Evolutionary conservation across 176 grass and related monocot species (phyloP).

Genomic region (Zizania latifolia): DNA sequence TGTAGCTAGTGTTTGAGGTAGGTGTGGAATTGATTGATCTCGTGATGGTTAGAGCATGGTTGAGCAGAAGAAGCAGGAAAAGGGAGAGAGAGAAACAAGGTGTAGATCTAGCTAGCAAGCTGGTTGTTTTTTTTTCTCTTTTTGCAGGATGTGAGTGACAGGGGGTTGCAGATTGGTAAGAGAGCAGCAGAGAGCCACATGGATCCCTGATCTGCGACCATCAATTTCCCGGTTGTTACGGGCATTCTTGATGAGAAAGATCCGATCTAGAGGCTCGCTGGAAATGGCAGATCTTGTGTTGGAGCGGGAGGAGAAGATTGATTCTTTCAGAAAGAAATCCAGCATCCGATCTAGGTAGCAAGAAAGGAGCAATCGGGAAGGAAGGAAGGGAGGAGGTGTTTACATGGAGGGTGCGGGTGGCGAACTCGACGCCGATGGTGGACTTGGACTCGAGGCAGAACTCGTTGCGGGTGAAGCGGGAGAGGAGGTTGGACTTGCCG

Average conservation of each 20-base stretch:
- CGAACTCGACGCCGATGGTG: too few species aligned
- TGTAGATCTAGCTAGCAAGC: not conserved
- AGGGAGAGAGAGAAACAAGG: not conserved
- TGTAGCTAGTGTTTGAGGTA: not conserved
- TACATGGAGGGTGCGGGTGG: constrained; percentile 47
- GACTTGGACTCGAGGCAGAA: too few species aligned
- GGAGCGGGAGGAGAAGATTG: too few species aligned
- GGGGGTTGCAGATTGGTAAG: not conserved
- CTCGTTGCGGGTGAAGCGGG: too few species aligned
- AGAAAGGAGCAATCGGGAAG: not conserved
- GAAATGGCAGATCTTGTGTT: not conserved
- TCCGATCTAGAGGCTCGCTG: not conserved
- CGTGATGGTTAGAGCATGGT: too few species aligned
- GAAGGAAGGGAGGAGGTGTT: not conserved
- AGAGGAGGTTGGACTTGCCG: too few species aligned
- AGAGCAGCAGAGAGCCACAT: not conserved
- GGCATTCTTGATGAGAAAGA: not conserved
- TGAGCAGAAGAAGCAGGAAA: not conserved
- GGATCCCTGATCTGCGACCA: not conserved
- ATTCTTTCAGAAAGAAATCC: not conserved
- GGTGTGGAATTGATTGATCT: not conserved
- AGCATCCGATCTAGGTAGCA: not conserved
- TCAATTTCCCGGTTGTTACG: not conserved
- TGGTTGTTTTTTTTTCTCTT: too few species aligned
- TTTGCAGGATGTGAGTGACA: not conserved